Evolutionary conservation across 139 green algal genomes (phyloP).

Genomic region (Astrephomene gubernaculifera): DNA sequence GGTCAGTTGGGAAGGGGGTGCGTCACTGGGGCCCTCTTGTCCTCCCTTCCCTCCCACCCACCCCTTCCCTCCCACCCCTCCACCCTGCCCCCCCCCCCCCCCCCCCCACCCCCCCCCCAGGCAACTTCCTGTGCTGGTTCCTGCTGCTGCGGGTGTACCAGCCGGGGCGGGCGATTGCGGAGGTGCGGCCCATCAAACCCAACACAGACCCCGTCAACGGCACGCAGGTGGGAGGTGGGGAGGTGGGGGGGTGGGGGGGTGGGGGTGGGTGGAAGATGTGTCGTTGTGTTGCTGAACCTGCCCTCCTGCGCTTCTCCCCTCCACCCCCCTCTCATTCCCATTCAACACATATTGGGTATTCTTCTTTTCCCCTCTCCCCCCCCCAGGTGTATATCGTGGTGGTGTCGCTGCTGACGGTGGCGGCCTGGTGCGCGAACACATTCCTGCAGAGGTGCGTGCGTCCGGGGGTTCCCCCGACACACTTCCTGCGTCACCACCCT

Average conservation of each 20-base stretch:
- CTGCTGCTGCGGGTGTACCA: conserved; percentile 65
- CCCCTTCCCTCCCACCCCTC: not conserved
- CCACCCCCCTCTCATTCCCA: too few species aligned
- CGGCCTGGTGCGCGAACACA: conserved; percentile 77
- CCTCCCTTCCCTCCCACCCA: not conserved
- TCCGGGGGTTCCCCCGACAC: too few species aligned
- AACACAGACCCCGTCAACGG: conserved; percentile 70
- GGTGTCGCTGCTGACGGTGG: conserved; percentile 70
- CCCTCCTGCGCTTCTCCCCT: too few species aligned
- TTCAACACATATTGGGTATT: too few species aligned
- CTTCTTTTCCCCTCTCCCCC: not conserved
- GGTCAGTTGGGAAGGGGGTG: too few species aligned
- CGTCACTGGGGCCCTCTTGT: too few species aligned
- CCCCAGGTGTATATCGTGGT: conserved; percentile 74
- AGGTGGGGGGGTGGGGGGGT: too few species aligned
- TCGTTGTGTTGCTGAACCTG: too few species aligned
- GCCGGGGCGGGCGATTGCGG: conserved; percentile 49
- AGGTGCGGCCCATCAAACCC: conserved; percentile 72
- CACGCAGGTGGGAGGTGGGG: conserved; percentile 65
- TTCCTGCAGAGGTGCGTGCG: conserved; percentile 48
- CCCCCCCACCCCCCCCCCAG: not conserved
- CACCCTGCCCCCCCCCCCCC: not conserved
- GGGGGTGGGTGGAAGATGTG: too few species aligned
- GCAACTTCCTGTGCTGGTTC: conserved; percentile 72
- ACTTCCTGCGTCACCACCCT: too few species aligned